phyloP scores from a whole-genome alignment of 2,329 filamentous ascomycete genomes.

The Blastomyces percursus region DNA sequence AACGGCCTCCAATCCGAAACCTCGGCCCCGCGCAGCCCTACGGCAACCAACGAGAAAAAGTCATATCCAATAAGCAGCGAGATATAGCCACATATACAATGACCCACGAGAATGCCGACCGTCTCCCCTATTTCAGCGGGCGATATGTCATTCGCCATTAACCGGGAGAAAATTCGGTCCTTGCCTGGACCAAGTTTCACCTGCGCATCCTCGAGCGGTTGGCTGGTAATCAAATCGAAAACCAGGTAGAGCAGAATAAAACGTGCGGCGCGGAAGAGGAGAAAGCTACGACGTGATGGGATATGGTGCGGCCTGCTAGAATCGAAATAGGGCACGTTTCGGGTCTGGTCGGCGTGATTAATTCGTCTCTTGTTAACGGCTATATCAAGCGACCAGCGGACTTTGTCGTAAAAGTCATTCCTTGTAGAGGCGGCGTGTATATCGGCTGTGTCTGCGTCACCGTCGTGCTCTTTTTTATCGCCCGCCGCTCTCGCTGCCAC shows the following conservation, averaged over 20 bases:
- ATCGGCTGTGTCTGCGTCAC: not conserved
- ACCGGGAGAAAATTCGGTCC: constrained; percentile 5
- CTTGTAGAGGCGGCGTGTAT: not conserved
- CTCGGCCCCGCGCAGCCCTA: not conserved
- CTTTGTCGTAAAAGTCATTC: not conserved
- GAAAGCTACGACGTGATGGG: constrained; percentile 3
- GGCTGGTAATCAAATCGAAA: constrained; percentile 5
- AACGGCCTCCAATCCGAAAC: not conserved
- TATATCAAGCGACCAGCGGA: constrained; percentile 2
- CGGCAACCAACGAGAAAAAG: constrained; percentile 1
- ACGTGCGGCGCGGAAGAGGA: constrained; percentile 6
- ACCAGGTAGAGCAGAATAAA: constrained; percentile 9
- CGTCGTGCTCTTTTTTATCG: not conserved
- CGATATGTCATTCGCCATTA: not conserved
- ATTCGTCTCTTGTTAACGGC: constrained; percentile 3
- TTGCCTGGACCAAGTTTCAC: constrained; percentile 7
- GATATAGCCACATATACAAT: not conserved
- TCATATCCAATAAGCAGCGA: not conserved
- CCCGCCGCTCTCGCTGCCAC: not conserved
- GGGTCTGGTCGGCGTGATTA: constrained; percentile 1
- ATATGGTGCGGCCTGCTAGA: not conserved
- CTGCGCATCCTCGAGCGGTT: constrained; percentile 3
- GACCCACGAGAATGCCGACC: not conserved
- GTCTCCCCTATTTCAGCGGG: constrained; percentile 5
- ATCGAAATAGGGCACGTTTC: constrained; percentile 4